Evolutionary conservation across 192 early-diverging fungal species (phyloP).

Genomic region (Coemansia brasiliensis): DNA sequence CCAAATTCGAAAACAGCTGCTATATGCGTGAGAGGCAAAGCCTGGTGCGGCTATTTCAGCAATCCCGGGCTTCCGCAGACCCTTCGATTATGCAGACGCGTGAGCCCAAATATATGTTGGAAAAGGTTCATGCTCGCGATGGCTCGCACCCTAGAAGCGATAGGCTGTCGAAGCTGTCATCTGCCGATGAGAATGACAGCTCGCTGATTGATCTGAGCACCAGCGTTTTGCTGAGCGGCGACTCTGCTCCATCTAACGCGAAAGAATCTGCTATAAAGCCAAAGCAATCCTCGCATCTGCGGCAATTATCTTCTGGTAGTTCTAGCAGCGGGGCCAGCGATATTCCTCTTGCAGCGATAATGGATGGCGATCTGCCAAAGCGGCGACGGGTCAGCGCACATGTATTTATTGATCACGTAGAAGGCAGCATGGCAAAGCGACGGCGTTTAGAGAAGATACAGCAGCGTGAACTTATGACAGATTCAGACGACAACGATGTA

Average conservation of each 20-base stretch:
- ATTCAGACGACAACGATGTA: neutral
- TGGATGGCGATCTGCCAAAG: neutral
- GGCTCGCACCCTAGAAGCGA: neutral
- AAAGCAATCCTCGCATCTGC: neutral
- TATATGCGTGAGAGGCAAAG: conserved; percentile 11
- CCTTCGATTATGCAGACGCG: conserved; percentile 13
- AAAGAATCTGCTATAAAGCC: no score
- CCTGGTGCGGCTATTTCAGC: conserved; percentile 9
- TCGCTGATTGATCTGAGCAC: conserved; percentile 20
- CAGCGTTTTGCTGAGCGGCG: conserved; percentile 3
- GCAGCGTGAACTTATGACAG: neutral
- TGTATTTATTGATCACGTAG: conserved; percentile 21
- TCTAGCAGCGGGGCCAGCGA: neutral
- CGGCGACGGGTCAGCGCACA: neutral
- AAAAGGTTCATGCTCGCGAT: conserved; percentile 2
- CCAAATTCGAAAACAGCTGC: conserved; percentile 9
- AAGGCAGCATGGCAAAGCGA: conserved; percentile 2
- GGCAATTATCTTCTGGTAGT: neutral
- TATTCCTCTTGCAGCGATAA: neutral
- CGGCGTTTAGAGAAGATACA: neutral
- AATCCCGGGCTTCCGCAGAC: neutral
- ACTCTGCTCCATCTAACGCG: neutral
- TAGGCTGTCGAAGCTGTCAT: neutral
- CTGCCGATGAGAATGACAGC: neutral
- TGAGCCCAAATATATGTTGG: conserved; percentile 16